Evolutionary conservation across 1,284 basidiomycete genomes (phyloP), one percentile per base, ranked within the genome.

Genomic region (Marasmius sp.): DNA sequence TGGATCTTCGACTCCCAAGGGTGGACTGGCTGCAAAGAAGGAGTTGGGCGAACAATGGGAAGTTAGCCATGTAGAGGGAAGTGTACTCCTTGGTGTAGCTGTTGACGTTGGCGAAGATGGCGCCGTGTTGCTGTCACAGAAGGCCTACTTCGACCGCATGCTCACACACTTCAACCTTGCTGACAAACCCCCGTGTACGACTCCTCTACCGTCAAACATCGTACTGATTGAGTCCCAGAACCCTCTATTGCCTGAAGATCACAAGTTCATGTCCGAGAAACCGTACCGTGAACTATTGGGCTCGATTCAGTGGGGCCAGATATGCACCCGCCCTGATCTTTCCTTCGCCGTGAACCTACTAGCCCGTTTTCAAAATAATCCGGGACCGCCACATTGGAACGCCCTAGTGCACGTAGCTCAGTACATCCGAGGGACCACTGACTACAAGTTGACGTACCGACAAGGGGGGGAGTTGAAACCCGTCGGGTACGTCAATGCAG

Each of bases 391-490:
- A 8, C 71, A 69, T 61, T 55, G 53, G 43, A 67, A 67, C 0
- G 71, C 71, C 7, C 69, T 71, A 2, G 69, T 74, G 48, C 69
- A 61, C 36, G 63, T 74, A n/a, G 58, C 75, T 7, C 65, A 67
- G 0, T 78, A 77, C 58, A 63, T 79, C 5, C 61, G 66, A 12
- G 70, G 68, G 0, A 76, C 73, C 0, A 47, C 61, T 48, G 66
- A 6, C 51, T 74, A 7, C 69, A 66, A 1, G 8, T 10, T 49
- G 9, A 9, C 8, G 8, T 27, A n/a, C 22, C 9, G 39, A 9
- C 39, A 16, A 41, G 22, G 22, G 16, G n/a, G n/a, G n/a, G n/a
- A n/a, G n/a, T n/a, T n/a, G n/a, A n/a, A n/a, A n/a, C n/a, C n/a
- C n/a, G n/a, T n/a, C 48, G 48, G 14, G 9, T 49, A 18, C 8